Percentiles rank a stretch among this genome's conserved stretches.
Conservation (phyloP, 306 rosid genomes). For the Acacia confusa region DNA sequence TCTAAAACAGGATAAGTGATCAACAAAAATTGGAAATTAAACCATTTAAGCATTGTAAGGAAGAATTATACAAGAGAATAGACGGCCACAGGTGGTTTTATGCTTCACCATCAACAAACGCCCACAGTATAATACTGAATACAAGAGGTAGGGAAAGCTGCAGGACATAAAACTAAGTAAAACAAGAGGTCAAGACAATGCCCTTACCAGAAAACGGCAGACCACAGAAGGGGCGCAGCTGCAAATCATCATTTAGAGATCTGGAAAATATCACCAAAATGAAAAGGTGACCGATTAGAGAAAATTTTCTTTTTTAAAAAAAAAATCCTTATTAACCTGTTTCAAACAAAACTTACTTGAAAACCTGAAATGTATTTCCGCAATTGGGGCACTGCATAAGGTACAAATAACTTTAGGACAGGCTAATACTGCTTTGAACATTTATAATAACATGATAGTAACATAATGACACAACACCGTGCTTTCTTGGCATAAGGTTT, state of each 20-base stretch:
- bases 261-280: conserved; percentile 37
- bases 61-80: neutral
- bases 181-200: neutral
- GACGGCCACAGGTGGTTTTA: neutral
- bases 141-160: neutral
- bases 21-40: neutral
- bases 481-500: neutral
- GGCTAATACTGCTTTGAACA: neutral
- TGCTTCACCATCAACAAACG: neutral
- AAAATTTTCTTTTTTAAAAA: neutral
- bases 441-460: neutral
- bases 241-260: conserved; percentile 57
- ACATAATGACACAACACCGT: neutral
- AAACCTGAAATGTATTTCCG: conserved; percentile 59
- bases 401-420: neutral
- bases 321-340: neutral
- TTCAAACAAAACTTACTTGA: conserved; percentile 49
- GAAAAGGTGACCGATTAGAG: neutral
- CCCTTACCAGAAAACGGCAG: conserved; percentile 65
- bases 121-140: neutral
- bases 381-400: conserved; percentile 70
- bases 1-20: neutral
- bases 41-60: neutral
- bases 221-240: conserved; percentile 64
- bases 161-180: neutral